These are phyloP conservation scores for Aureobasidium sp. DNA, from an alignment of 2,329 filamentous ascomycete species.

Conservation along the genomic window DNA sequence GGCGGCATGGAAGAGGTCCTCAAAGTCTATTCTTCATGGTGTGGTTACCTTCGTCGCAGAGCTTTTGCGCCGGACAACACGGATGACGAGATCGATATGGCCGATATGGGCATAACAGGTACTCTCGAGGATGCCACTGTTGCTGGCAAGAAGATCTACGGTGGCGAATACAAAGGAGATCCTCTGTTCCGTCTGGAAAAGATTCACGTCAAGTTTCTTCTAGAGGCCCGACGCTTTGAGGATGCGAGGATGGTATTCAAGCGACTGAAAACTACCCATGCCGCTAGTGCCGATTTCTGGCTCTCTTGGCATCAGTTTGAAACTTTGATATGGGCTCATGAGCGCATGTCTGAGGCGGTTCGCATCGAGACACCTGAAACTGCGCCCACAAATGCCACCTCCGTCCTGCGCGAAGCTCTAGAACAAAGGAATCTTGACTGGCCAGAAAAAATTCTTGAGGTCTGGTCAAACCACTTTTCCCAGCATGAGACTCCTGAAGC, in stretches of 20 bases:
- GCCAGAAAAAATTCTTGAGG: constrained; percentile 67
- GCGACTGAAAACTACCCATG: constrained; percentile 59
- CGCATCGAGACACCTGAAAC: constrained; percentile 47
- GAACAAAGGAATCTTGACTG: constrained; percentile 59
- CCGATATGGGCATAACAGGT: constrained; percentile 79
- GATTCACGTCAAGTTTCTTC: constrained; percentile 86
- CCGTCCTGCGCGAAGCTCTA: constrained; percentile 66
- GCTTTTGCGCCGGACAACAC: constrained; percentile 70
- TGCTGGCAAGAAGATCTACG: constrained; percentile 71
- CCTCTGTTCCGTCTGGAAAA: constrained; percentile 82
- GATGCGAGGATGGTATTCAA: constrained; percentile 52
- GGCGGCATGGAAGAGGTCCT: constrained; percentile 82
- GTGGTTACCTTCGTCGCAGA: constrained; percentile 80
- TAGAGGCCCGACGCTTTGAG: constrained; percentile 70
- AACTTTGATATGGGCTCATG: constrained; percentile 61
- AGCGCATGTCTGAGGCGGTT: constrained; percentile 45
- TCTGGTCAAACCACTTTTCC: constrained; percentile 75
- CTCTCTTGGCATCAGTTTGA: constrained; percentile 88
- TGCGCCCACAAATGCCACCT: constrained; percentile 67
- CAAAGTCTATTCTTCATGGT: constrained; percentile 91
- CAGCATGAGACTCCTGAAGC: constrained; percentile 77
- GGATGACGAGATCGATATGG: constrained; percentile 75
- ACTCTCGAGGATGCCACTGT: constrained; percentile 78
- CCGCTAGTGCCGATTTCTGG: constrained; percentile 89
- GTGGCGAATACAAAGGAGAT: constrained; percentile 73